phyloP scores from a whole-genome alignment of 2,329 filamentous ascomycete genomes.

The Pseudopithomyces maydicus region DNA sequence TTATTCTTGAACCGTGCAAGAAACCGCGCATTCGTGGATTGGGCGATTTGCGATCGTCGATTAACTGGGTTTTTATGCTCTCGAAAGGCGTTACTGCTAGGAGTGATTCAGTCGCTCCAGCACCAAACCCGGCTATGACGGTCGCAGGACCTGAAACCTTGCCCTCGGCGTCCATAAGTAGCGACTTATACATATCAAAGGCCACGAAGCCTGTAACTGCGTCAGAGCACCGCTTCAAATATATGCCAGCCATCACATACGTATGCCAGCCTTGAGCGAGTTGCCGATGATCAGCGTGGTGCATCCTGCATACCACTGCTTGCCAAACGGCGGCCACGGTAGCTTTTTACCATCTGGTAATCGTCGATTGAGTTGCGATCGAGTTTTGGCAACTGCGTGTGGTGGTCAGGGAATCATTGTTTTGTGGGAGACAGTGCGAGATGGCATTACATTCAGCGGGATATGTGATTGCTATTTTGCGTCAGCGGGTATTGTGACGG shows the following conservation, averaged over 20 bases:
- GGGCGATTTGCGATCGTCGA: constrained; percentile 88
- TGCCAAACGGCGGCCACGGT: constrained; percentile 91
- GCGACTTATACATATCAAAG: constrained; percentile 89
- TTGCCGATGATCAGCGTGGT: constrained; percentile 97
- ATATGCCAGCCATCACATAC: constrained; percentile 36
- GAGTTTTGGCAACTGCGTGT: constrained; percentile 81
- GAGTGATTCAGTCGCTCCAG: constrained; percentile 90
- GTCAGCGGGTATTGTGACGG: constrained; percentile 22
- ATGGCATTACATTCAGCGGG: constrained; percentile 79
- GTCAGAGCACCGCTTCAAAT: constrained; percentile 8
- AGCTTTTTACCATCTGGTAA: constrained; percentile 83
- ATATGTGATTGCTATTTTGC: constrained; percentile 78
- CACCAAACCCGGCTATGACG: constrained; percentile 91
- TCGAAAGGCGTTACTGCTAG: constrained; percentile 96
- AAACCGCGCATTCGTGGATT: constrained; percentile 91
- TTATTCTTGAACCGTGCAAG: constrained; percentile 85
- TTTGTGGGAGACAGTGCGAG: background rate
- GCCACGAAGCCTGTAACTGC: constrained; percentile 77
- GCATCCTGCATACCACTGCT: constrained; percentile 96
- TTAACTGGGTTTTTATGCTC: constrained; percentile 97
- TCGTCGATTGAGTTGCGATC: constrained; percentile 87
- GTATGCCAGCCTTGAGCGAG: constrained; percentile 92
- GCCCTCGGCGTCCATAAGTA: constrained; percentile 82
- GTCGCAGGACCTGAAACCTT: constrained; percentile 89
- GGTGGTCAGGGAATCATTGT: constrained; percentile 16